Evolutionary conservation across 495 filamentous ascomycete genomes (phyloP).

Genomic region (Aspergillus kassunensis): DNA sequence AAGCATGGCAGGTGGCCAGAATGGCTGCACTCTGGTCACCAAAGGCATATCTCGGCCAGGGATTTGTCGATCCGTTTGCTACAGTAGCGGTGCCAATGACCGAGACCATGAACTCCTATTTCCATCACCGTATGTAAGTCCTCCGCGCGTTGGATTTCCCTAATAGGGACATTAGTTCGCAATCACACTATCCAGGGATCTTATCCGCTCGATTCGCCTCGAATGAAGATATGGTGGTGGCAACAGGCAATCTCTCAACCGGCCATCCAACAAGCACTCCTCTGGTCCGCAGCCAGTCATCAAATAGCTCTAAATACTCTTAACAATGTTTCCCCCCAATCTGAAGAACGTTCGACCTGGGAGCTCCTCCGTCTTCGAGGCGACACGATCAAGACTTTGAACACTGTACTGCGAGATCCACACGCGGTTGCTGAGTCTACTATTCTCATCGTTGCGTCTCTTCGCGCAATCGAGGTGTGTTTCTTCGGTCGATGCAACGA

Average conservation of each 20-base stretch:
- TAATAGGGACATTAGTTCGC: background rate
- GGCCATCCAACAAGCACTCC: background rate
- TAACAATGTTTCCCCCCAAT: background rate
- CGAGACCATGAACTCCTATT: constrained; percentile 7
- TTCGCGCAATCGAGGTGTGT: background rate
- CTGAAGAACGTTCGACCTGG: background rate
- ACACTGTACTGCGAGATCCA: background rate
- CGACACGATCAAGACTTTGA: constrained; percentile 3
- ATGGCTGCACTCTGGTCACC: background rate
- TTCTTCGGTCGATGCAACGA: no score
- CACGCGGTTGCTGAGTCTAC: background rate
- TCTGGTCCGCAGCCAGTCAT: constrained; percentile 1
- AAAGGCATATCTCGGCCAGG: constrained; percentile 1
- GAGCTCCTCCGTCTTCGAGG: background rate
- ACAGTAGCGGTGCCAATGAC: constrained; percentile 1
- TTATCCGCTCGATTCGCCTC: constrained; percentile 1
- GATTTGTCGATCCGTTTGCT: constrained; percentile 4
- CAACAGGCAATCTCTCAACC: constrained; percentile 4
- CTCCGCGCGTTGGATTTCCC: background rate
- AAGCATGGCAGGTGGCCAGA: background rate
- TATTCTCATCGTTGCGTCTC: background rate
- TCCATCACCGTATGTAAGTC: constrained; percentile 4
- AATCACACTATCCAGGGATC: background rate
- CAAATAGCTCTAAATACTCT: background rate
- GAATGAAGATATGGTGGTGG: constrained; percentile 8